Conservation (phyloP, 805 yeast species). For the Yamadazyma endophytica region DNA sequence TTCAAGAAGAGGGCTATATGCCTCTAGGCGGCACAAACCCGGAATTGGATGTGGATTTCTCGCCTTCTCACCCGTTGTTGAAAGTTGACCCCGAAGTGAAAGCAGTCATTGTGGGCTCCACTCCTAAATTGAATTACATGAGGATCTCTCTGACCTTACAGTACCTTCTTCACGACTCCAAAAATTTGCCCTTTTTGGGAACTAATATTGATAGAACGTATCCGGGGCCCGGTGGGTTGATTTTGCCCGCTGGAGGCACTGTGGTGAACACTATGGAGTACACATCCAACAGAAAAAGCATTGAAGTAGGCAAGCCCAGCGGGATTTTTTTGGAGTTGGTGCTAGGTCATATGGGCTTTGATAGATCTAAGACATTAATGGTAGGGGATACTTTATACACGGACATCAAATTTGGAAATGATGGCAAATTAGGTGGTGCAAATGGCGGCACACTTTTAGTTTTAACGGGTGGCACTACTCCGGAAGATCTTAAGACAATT, state of each 20-base stretch:
- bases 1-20: conserved; percentile 26
- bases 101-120: conserved; percentile 39
- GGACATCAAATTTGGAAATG: conserved; percentile 41
- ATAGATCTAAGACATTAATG: conserved; percentile 28
- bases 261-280: conserved; percentile 35
- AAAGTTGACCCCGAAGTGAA: conserved; percentile 33
- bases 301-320: conserved; percentile 39
- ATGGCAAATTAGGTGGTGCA: conserved; percentile 29
- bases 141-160: conserved; percentile 34
- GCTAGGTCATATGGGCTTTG: conserved; percentile 22
- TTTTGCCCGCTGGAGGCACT: conserved; percentile 39
- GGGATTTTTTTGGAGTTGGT: conserved; percentile 25
- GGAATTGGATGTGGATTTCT: conserved; percentile 20
- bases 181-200: conserved; percentile 34
- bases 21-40: conserved; percentile 34
- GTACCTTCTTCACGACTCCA: conserved; percentile 28
- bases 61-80: conserved; percentile 21
- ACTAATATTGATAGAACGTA: conserved; percentile 38
- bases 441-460: conserved; percentile 29
- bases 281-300: conserved; percentile 28
- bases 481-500: conserved; percentile 15
- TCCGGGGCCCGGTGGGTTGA: conserved; percentile 35
- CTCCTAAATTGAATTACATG: conserved; percentile 34
- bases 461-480: conserved; percentile 32
- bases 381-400: conserved; percentile 41